A percentile compares a stretch with the other conserved stretches of the same genome.
phyloP scores from a whole-genome alignment of 2,329 filamentous ascomycete species.

The Simplicillium sp. region DNA sequence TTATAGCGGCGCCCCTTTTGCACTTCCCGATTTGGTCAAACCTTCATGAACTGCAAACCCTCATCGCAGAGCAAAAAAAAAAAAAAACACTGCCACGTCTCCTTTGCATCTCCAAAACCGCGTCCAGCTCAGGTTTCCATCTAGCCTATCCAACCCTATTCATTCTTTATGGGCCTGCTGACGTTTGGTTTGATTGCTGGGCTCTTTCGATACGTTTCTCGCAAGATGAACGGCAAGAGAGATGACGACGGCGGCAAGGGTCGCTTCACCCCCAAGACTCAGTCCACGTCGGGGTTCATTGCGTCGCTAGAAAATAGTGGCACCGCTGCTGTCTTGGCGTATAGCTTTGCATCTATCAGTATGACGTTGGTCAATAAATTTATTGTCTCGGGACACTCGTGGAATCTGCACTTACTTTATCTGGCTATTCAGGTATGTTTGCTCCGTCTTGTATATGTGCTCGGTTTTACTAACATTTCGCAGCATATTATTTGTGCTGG shows the following conservation, averaged over 20 bases:
- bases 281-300: constrained; percentile 1
- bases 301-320: constrained; percentile 4
- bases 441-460: neutral
- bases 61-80: too few species aligned
- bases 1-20: too few species aligned
- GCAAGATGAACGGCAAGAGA: too few species aligned
- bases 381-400: constrained; percentile 72
- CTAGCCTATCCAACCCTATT: too few species aligned
- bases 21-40: too few species aligned
- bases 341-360: constrained; percentile 82
- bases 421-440: constrained; percentile 70
- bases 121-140: too few species aligned
- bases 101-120: too few species aligned
- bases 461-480: constrained; percentile 8
- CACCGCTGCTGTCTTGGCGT: constrained; percentile 63
- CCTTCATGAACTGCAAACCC: too few species aligned
- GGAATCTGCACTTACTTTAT: constrained; percentile 89
- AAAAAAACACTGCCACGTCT: too few species aligned
- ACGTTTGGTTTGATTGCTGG: too few species aligned
- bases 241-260: constrained; percentile 5
- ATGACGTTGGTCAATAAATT: constrained; percentile 99
- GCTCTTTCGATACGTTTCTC: too few species aligned
- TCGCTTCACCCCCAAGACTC: constrained; percentile 5
- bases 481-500: constrained; percentile 78
- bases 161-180: too few species aligned